A percentile compares a stretch with the other conserved stretches of the same genome.
Conservation (phyloP, 78 protist species). For the Dictyostelium intermedium region DNA sequence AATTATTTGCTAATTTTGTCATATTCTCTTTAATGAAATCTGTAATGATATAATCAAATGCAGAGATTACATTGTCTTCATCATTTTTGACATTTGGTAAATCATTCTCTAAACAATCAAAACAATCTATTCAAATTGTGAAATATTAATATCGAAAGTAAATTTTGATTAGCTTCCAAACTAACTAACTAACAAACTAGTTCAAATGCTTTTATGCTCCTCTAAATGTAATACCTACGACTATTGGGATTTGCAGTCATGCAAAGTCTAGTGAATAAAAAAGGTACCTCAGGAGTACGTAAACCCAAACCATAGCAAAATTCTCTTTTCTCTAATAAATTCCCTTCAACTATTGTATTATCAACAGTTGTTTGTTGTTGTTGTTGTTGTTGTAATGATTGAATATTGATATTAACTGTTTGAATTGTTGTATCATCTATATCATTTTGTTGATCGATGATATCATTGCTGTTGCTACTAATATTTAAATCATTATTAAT, state of each 20-base stretch:
- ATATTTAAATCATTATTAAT: background rate
- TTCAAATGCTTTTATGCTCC: no score
- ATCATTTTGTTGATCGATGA: background rate
- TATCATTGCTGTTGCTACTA: background rate
- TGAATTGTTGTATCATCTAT: background rate
- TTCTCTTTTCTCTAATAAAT: constrained; percentile 7
- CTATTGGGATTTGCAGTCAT: background rate
- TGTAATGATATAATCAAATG: constrained; percentile 74
- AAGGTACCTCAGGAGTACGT: constrained; percentile 44
- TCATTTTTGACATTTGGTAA: constrained; percentile 63
- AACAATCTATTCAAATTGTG: constrained; percentile 28
- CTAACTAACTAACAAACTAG: no score
- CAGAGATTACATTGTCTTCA: constrained; percentile 36
- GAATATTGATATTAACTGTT: background rate
- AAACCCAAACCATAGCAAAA: constrained; percentile 72
- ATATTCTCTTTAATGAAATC: constrained; percentile 64
- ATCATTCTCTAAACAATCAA: constrained; percentile 68
- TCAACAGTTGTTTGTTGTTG: background rate
- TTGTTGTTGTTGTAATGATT: background rate
- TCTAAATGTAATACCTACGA: background rate
- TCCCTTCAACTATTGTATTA: background rate
- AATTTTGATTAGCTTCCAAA: no score
- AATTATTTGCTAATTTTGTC: constrained; percentile 3
- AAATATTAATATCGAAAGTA: no score
- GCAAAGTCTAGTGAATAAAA: constrained; percentile 16